Evolutionary conservation across 495 filamentous ascomycete genomes (phyloP).

Genomic region (Glutinoglossum americanum): DNA sequence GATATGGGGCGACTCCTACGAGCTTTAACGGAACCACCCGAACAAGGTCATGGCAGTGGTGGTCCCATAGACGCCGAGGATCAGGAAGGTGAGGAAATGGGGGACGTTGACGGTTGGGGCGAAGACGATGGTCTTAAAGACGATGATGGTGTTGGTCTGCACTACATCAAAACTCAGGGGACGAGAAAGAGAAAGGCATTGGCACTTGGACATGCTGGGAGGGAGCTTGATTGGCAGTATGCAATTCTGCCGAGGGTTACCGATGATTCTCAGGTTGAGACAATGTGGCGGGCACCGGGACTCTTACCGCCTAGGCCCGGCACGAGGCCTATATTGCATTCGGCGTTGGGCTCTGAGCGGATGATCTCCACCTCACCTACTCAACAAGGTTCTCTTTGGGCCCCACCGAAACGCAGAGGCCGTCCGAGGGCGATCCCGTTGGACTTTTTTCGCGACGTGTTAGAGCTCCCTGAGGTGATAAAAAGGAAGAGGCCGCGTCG

Average conservation of each 20-base stretch:
- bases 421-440: not conserved
- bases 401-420: not conserved
- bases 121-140: not conserved
- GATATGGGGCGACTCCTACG: not conserved
- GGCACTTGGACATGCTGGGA: not conserved
- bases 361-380: not conserved
- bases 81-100: not conserved
- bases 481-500: not conserved
- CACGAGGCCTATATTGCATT: not conserved
- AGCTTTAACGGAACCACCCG: not conserved
- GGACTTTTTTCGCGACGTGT: not conserved
- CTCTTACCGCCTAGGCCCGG: not conserved
- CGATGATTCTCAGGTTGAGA: not conserved
- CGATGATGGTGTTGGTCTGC: not conserved
- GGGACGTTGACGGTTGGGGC: not conserved
- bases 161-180: not conserved
- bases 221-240: not conserved
- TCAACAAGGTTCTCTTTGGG: not conserved
- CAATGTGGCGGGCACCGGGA: not conserved
- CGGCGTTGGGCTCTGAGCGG: not conserved
- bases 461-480: not conserved
- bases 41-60: not conserved
- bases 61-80: not conserved
- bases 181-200: not conserved
- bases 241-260: not conserved